Base-by-base conservation (phyloP, 2,329 filamentous ascomycete genomes). In the Aureobasidium zeae region DNA sequence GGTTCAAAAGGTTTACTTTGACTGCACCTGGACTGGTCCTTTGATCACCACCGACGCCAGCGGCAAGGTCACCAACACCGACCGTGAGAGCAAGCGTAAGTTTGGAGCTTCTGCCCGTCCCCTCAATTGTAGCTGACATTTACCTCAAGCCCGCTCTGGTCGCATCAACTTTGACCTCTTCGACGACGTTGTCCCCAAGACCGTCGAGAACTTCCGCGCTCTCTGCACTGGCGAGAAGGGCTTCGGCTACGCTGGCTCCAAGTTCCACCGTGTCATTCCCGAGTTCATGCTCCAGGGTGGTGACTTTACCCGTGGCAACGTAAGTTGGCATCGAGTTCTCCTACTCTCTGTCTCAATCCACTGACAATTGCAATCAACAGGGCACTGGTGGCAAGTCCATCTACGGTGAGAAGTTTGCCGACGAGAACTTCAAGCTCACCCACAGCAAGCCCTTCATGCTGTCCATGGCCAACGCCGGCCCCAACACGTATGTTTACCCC, bases 261-360 rank as follows among this genome's bases (percentile, higher is more conserved):
- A 73, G 59, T 96, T 98, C 74, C 89, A 98, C 73, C 85, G 89
- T 48, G 84, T 98, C 53, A 98, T 98, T 70, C 94, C 94, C 72
- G 78, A 87, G 58, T 98, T 98, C 69, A 96, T 98, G 89, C 89
- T 95, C 59, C 84, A 95, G 71, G 88, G 91, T 62, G 89, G 91
- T 68, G 91, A 96, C 67, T 98, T 98, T 65, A 98, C 89, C 45
- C 81, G 78, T 49, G 88, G 87, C 62, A 89, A 96, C 64, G 87
- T 94, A 74, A 66, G 84, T 70, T n/a, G 8, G 11, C 16, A 6
- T 10, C 19, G 8, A n/a, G 2, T 3, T 4, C 22, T 5, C 25
- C 13, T 2, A 30, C 15, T 12, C 13, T 11, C 13, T 21, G 12
- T 12, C 15, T 4, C 9, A 10, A 24, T 5, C 9, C 5, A 16